Percentiles rank a stretch among this genome's conserved stretches.
These are phyloP conservation scores for Didymosphaeria variabile DNA, from an alignment of 2,329 filamentous ascomycete genomes.

Conservation along the genomic window DNA sequence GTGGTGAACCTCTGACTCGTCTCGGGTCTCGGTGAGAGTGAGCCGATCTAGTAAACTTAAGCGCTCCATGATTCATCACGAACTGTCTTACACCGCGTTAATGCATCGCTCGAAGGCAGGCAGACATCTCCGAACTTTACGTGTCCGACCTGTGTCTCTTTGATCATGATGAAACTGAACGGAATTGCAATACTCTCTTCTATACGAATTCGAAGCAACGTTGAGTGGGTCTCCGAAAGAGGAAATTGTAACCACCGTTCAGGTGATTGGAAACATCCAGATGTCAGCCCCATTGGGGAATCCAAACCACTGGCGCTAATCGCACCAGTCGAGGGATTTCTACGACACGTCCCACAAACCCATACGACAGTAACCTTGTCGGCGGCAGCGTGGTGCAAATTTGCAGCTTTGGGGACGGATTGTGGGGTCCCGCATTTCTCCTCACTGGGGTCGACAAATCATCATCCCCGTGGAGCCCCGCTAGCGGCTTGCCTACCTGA, in stretches of 20 bases:
- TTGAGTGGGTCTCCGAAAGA: neutral
- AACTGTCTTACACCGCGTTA: neutral
- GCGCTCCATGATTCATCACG: neutral
- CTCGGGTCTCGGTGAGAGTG: neutral
- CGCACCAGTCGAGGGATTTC: neutral
- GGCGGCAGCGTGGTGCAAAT: neutral
- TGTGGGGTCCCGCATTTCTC: constrained; percentile 10
- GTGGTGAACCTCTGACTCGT: neutral
- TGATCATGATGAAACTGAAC: neutral
- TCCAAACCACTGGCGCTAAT: constrained; percentile 6
- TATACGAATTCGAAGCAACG: neutral
- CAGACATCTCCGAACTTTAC: neutral
- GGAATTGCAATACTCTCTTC: neutral
- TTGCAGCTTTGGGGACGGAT: constrained; percentile 4
- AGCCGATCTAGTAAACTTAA: too few relatives aligned
- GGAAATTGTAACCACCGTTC: constrained; percentile 7
- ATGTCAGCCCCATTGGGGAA: constrained; percentile 3
- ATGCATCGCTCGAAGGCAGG: neutral
- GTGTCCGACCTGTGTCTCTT: neutral
- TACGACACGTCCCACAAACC: neutral
- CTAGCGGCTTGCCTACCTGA: constrained; percentile 4
- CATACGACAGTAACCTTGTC: neutral
- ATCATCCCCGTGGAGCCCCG: constrained; percentile 11
- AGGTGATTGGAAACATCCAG: neutral
- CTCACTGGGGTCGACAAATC: constrained; percentile 6